Percentiles rank a stretch among this genome's conserved stretches.
phyloP scores from a whole-genome alignment of 768 basidiomycete genomes.

The Mycena chlorophos region DNA sequence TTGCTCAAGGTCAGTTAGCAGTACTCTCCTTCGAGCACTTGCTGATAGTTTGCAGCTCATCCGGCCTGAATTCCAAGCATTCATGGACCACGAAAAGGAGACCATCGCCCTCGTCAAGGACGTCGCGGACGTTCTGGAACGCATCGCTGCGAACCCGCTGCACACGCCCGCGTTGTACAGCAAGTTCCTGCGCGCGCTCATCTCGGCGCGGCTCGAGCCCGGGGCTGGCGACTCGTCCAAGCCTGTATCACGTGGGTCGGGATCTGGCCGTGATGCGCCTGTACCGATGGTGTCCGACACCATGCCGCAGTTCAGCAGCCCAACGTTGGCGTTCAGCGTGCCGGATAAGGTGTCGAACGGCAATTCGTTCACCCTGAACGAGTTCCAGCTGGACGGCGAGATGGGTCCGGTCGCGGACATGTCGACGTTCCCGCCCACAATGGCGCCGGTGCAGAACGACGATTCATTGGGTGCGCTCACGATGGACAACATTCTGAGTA shows the following conservation, averaged over 20 bases:
- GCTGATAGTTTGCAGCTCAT: constrained; percentile 55
- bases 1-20: constrained; percentile 75
- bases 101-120: constrained; percentile 74
- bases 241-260: constrained; percentile 18
- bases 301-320: constrained; percentile 17
- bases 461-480: constrained; percentile 53
- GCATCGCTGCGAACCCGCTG: constrained; percentile 69
- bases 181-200: constrained; percentile 75
- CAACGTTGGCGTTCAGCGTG: constrained; percentile 5
- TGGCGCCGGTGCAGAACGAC: constrained; percentile 55
- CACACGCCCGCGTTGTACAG: constrained; percentile 94
- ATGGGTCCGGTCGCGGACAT: constrained; percentile 85
- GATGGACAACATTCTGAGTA: constrained; percentile 81
- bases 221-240: constrained; percentile 23
- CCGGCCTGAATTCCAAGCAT: constrained; percentile 79
- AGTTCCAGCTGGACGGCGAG: constrained; percentile 76
- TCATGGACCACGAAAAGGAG: constrained; percentile 71
- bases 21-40: neutral
- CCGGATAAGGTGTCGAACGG: constrained; percentile 1
- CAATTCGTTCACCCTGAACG: constrained; percentile 38
- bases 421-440: constrained; percentile 85
- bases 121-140: constrained; percentile 78
- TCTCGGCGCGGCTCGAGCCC: constrained; percentile 51
- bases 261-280: neutral
- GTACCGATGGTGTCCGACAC: neutral